Conservation (phyloP, 306 rosid species). For the Citrullus colocynthis region DNA sequence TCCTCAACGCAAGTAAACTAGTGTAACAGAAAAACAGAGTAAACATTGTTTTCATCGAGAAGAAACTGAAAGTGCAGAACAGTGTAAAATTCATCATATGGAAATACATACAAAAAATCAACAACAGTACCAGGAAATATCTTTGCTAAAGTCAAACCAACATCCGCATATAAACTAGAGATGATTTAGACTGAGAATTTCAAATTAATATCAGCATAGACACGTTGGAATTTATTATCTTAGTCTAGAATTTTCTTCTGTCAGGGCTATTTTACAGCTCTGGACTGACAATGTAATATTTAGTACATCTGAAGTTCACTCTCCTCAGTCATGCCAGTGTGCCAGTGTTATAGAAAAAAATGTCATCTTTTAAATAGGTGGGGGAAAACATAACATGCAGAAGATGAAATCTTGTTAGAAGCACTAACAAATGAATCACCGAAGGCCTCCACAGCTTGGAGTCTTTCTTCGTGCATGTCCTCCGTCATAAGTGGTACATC, state of each 20-base stretch:
- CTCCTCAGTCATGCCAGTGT: not conserved
- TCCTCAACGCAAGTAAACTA: not conserved
- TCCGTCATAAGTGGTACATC: slow-evolving; percentile 93
- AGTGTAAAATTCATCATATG: not conserved
- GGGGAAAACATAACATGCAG: not conserved
- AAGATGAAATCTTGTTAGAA: not conserved
- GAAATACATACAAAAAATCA: not conserved
- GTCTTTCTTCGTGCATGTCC: slow-evolving; percentile 99
- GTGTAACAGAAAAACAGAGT: not conserved
- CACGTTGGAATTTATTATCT: not conserved
- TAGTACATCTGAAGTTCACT: not conserved
- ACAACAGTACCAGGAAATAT: not conserved
- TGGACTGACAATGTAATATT: not conserved
- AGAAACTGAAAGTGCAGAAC: not conserved
- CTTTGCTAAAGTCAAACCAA: not conserved
- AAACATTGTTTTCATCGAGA: not conserved
- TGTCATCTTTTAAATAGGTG: not conserved
- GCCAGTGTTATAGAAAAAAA: not conserved
- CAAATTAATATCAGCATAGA: not conserved
- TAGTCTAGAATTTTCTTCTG: not conserved
- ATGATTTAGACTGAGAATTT: not conserved
- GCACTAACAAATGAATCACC: slow-evolving; percentile 83
- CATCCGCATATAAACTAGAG: not conserved
- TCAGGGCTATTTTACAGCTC: not conserved
- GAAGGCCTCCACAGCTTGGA: slow-evolving; percentile 78